These are phyloP conservation scores for Protomyces pachydermus DNA, from an alignment of 1,139 yeast species.

Conservation along the genomic window DNA sequence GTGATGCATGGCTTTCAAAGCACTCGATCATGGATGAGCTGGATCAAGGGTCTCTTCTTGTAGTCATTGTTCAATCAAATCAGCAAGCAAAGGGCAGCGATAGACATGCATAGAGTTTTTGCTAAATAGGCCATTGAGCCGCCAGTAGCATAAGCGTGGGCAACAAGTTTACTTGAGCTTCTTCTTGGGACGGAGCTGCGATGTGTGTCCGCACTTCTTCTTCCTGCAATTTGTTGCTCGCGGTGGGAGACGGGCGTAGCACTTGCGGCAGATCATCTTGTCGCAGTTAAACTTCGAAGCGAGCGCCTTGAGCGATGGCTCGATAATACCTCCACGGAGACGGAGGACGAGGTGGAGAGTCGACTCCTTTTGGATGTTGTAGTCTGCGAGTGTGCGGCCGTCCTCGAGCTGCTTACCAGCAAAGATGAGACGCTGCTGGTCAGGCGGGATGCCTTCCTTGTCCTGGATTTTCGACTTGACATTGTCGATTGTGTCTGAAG, in stretches of 20 bases:
- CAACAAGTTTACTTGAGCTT: constrained; percentile 80
- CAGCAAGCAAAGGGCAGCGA: not conserved
- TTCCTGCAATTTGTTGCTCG: constrained; percentile 99
- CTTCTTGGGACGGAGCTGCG: constrained; percentile 74
- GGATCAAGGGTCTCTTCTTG: not conserved
- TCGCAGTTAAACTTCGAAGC: constrained; percentile 99
- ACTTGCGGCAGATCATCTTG: constrained; percentile 97
- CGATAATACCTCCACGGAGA: constrained; percentile 93
- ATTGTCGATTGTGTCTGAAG: constrained; percentile 90
- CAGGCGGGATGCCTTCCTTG: constrained; percentile 94
- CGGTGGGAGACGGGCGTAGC: constrained; percentile 99
- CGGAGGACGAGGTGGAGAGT: constrained; percentile 82
- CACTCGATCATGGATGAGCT: constrained; percentile 7
- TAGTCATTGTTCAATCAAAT: not conserved
- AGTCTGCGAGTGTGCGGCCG: constrained; percentile 87
- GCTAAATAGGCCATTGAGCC: not conserved
- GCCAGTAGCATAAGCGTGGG: not conserved
- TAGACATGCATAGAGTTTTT: not conserved
- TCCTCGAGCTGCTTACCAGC: constrained; percentile 94
- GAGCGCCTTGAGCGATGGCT: constrained; percentile 98
- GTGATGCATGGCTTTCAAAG: constrained; percentile 23
- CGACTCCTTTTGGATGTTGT: constrained; percentile 93
- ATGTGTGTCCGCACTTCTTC: constrained; percentile 99
- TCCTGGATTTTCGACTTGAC: constrained; percentile 91
- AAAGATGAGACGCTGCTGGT: constrained; percentile 87